A percentile compares a stretch with the other conserved stretches of the same genome.
Evolutionary conservation across 768 basidiomycete species (phyloP).

Genomic region (Leccinum sublutescens): DNA sequence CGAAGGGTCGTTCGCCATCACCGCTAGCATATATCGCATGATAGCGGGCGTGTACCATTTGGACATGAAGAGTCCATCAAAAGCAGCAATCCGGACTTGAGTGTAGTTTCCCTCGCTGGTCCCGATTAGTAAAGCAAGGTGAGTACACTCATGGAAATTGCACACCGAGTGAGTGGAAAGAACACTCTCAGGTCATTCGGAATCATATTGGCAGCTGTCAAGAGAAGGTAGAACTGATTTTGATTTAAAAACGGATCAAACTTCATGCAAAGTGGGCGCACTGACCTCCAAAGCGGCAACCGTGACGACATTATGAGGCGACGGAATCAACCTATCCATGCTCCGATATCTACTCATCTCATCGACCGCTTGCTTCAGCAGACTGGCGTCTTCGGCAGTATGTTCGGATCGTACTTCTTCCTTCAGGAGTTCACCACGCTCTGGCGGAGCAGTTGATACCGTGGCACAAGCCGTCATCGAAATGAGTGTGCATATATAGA

Average conservation of each 20-base stretch:
- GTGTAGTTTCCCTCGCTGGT: constrained; percentile 90
- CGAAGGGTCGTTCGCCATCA: constrained; percentile 85
- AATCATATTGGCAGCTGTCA: constrained; percentile 74
- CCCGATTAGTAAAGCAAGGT: constrained; percentile 10
- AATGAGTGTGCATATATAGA: constrained; percentile 86
- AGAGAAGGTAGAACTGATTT: constrained; percentile 71
- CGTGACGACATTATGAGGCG: constrained; percentile 91
- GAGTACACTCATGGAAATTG: constrained; percentile 5
- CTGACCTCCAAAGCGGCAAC: constrained; percentile 86
- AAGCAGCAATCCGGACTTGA: constrained; percentile 88
- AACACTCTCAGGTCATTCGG: constrained; percentile 76
- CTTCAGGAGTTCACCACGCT: constrained; percentile 74
- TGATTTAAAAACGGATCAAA: constrained; percentile 6
- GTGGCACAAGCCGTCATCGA: constrained; percentile 78
- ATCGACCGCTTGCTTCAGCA: constrained; percentile 70
- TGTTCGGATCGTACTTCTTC: constrained; percentile 66
- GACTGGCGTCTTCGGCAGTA: constrained; percentile 62
- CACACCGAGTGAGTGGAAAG: constrained; percentile 86
- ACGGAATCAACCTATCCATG: constrained; percentile 94
- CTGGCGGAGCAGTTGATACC: constrained; percentile 73
- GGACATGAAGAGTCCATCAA: constrained; percentile 89
- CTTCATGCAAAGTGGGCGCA: constrained; percentile 6
- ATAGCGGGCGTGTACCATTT: constrained; percentile 84
- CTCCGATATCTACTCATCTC: constrained; percentile 91
- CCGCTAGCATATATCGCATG: constrained; percentile 83